A percentile compares a stretch with the other conserved stretches of the same genome.
phyloP scores from a whole-genome alignment of 495 filamentous ascomycete species.

The Talaromyces thailandensis region DNA sequence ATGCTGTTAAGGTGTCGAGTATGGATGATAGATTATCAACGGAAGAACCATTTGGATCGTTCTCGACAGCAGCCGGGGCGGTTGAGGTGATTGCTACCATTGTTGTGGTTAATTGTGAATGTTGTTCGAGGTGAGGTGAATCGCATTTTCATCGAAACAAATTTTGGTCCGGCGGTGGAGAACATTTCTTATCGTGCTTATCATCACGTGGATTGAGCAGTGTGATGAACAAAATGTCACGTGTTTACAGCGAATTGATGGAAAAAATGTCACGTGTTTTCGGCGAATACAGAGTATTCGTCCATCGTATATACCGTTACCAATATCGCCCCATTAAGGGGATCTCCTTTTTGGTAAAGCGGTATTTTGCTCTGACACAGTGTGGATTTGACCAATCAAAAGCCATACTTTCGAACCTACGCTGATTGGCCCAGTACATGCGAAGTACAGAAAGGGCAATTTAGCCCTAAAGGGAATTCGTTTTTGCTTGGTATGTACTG shows the following conservation, averaged over 20 bases:
- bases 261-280: too few species aligned
- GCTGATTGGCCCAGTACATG: not conserved
- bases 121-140: not conserved
- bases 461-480: not conserved
- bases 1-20: slow-evolving; percentile 53
- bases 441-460: not conserved
- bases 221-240: too few species aligned
- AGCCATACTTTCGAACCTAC: too few species aligned
- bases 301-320: too few species aligned
- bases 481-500: not conserved
- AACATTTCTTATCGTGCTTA: not conserved
- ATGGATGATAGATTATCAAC: slow-evolving; percentile 20
- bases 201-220: slow-evolving; percentile 8
- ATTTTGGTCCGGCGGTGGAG: not conserved
- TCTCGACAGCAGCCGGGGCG: not conserved
- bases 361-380: too few species aligned
- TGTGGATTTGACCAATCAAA: not conserved
- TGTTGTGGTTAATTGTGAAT: not conserved
- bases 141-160: not conserved
- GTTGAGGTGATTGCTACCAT: not conserved
- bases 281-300: too few species aligned
- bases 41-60: not conserved
- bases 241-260: too few species aligned
- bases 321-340: too few species aligned
- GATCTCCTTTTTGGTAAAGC: too few species aligned